Evolutionary conservation across 768 basidiomycete species (phyloP).

Genomic region (Rhodotorula diobovata): DNA sequence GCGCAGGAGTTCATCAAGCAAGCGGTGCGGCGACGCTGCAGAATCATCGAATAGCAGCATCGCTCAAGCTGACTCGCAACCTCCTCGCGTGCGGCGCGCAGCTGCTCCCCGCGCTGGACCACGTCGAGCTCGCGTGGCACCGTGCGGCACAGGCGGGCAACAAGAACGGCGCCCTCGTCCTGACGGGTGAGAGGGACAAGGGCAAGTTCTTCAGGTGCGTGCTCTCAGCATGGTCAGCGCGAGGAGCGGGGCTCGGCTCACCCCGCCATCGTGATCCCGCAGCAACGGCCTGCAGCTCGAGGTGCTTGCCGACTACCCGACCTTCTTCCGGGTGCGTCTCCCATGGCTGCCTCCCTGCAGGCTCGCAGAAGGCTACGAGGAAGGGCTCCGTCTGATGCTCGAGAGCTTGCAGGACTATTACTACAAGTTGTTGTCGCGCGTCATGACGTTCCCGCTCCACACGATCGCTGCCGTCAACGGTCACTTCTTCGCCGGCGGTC

Average conservation of each 20-base stretch:
- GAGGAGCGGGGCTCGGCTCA: no score
- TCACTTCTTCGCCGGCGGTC: constrained; percentile 78
- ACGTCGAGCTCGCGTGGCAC: constrained; percentile 29
- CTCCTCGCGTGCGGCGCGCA: neutral
- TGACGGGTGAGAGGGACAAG: constrained; percentile 26
- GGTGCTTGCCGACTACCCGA: constrained; percentile 16
- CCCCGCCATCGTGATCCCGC: neutral
- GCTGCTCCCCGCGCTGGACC: constrained; percentile 34
- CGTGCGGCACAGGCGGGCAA: constrained; percentile 4
- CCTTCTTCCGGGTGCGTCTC: constrained; percentile 27
- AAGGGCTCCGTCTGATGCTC: no score
- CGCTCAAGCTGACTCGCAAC: neutral
- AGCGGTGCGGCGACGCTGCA: constrained; percentile 3
- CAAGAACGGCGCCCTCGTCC: constrained; percentile 28
- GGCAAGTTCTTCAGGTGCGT: constrained; percentile 39
- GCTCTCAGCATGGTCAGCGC: no score
- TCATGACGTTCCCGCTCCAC: constrained; percentile 30
- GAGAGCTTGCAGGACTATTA: constrained; percentile 24
- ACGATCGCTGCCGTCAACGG: constrained; percentile 39
- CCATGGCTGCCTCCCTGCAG: neutral
- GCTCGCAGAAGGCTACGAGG: no score
- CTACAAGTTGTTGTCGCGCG: constrained; percentile 12
- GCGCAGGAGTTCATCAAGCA: constrained; percentile 25
- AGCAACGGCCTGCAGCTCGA: constrained; percentile 37
- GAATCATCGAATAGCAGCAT: no score